These are phyloP conservation scores for Beauveria varroae DNA, from an alignment of 2,329 filamentous ascomycete species.

Conservation along the genomic window DNA sequence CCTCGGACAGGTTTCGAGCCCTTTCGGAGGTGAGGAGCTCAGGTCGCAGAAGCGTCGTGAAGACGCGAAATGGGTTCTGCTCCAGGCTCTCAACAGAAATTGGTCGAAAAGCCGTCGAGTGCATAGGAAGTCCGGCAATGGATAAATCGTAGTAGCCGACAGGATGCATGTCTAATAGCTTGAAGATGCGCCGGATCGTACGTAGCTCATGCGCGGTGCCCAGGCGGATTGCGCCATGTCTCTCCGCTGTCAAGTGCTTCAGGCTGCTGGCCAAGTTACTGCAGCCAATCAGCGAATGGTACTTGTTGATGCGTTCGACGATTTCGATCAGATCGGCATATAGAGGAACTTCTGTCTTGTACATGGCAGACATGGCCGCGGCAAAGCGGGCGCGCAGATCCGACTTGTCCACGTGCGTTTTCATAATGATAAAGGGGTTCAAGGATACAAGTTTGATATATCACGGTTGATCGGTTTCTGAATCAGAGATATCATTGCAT, in stretches of 20 bases:
- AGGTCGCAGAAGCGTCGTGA: slow-evolving; percentile 30
- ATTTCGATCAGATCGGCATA: slow-evolving; percentile 26
- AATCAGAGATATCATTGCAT: neutral
- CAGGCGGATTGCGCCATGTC: slow-evolving; percentile 42
- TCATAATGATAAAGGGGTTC: neutral
- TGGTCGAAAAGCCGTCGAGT: slow-evolving; percentile 45
- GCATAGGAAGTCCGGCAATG: slow-evolving; percentile 39
- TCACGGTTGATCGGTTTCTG: neutral
- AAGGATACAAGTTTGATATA: neutral
- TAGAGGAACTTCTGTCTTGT: slow-evolving; percentile 26
- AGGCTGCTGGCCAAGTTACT: neutral
- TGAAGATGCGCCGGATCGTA: slow-evolving; percentile 36
- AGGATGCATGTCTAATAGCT: slow-evolving; percentile 38
- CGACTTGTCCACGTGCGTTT: neutral
- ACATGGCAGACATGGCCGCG: slow-evolving; percentile 27
- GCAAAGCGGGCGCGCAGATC: slow-evolving; percentile 22
- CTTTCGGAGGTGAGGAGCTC: slow-evolving; percentile 27
- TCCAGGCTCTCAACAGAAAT: slow-evolving; percentile 24
- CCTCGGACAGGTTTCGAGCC: slow-evolving; percentile 24
- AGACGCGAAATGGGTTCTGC: slow-evolving; percentile 36
- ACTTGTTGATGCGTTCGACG: slow-evolving; percentile 23
- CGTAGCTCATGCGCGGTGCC: slow-evolving; percentile 36
- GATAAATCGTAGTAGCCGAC: slow-evolving; percentile 47
- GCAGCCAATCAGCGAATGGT: neutral
- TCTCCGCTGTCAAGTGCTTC: slow-evolving; percentile 18